Evolutionary conservation across 768 basidiomycete species (phyloP), one percentile per base, ranked within the genome.

Genomic region (Boletus vermiculosoides): DNA sequence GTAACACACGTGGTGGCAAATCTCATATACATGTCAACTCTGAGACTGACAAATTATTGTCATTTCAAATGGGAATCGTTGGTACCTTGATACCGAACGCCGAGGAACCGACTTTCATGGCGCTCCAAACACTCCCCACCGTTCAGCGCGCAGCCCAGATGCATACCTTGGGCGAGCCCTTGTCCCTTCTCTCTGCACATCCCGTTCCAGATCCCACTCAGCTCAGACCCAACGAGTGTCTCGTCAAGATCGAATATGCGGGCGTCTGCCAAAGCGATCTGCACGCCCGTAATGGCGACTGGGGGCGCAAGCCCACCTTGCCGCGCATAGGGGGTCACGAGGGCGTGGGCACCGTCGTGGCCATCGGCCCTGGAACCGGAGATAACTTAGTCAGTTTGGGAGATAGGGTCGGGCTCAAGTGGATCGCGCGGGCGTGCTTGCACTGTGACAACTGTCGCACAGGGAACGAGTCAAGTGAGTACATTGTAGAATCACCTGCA

Each of bases 291-390:
- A 60, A 70, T 22, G 79, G 76, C 8, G 78, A 80, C 52, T 80
- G 77, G 63, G 0, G 15, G 0, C 9, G n/a, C 20, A 58, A 56
- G 13, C 68, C 63, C 8, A 58, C 58, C 6, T 73, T 79, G 70
- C 47, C 68, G 64, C 33, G 62, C 56, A 63, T 78, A 23, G 77
- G 76, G 1, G 78, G 80, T 0, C 80, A 80, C 63, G 79, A 80
- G 58, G 79, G 80, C n/a, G 76, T 75, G 4, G 80, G 80, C 25
- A 62, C 56, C 40, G 62, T 82, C 55, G 76, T 79, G 20, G 79
- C 77, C 18, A 76, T 82, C 37, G 78, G 70, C 23, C 63, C 73
- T 9, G 63, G 73, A 50, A 73, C 74, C 1, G 20, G 50, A 11
- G 59, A 63, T 3, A 71, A 70, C 33, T 62, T 59, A 2, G 67